Conservation (phyloP, 306 rosid species). For the Lagenaria siceraria region DNA sequence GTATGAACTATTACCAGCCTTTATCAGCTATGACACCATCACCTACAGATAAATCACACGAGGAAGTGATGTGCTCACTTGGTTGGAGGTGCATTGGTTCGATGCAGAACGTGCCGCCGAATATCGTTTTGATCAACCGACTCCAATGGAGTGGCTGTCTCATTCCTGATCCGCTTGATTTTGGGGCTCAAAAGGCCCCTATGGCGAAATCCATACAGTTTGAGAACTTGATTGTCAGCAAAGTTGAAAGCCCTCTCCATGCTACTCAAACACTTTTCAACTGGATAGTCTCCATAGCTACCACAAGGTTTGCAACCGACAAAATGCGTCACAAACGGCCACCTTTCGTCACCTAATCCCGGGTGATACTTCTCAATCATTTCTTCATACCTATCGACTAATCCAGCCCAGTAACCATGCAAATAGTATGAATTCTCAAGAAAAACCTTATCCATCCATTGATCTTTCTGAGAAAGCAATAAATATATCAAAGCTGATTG, state of each 20-base stretch:
- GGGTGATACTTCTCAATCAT: slow-evolving; percentile 95
- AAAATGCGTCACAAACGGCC: slow-evolving; percentile 97
- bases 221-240: slow-evolving; percentile 92
- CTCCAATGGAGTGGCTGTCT: slow-evolving; percentile 66
- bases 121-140: slow-evolving; percentile 67
- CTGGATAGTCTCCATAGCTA: slow-evolving; percentile 95
- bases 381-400: slow-evolving; percentile 91
- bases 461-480: slow-evolving; percentile 67
- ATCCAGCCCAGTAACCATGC: slow-evolving; percentile 96
- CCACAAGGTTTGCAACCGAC: slow-evolving; percentile 99
- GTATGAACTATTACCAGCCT: not conserved
- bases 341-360: slow-evolving; percentile 86
- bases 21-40: slow-evolving; percentile 12
- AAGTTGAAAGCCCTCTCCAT: slow-evolving; percentile 97
- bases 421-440: slow-evolving; percentile 83
- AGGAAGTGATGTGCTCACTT: slow-evolving; percentile 15
- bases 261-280: slow-evolving; percentile 80
- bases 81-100: slow-evolving; percentile 31
- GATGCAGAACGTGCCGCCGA: slow-evolving; percentile 33
- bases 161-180: slow-evolving; percentile 84
- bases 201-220: slow-evolving; percentile 77
- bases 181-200: slow-evolving; percentile 89
- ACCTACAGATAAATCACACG: slow-evolving; percentile 19
- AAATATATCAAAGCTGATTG: slow-evolving; percentile 87
- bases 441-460: slow-evolving; percentile 85